Conservation (phyloP, 129 eudicot genomes). For the Heracleum sosnowskyi region DNA sequence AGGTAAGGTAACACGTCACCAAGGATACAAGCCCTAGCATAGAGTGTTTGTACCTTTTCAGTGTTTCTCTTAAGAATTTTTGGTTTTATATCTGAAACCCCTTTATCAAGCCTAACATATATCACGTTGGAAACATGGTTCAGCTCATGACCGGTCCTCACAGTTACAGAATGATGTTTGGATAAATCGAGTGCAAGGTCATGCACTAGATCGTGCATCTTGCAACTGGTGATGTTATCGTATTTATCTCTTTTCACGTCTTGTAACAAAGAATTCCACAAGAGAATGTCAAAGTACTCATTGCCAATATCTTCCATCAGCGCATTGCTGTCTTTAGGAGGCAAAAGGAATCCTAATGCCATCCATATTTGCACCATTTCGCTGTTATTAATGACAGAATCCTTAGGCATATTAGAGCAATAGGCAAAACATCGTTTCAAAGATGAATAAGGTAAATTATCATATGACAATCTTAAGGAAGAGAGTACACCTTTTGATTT, state of each 20-base stretch:
- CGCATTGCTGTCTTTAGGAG: not conserved
- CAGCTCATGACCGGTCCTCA: not conserved
- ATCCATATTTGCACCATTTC: not conserved
- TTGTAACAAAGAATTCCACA: not conserved
- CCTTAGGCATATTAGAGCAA: not conserved
- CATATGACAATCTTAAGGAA: not conserved
- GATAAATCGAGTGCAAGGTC: too few relatives aligned
- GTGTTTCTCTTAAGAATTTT: not conserved
- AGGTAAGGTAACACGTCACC: not conserved
- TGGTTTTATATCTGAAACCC: not conserved
- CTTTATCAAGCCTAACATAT: not conserved
- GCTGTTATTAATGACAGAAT: not conserved
- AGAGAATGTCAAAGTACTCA: not conserved
- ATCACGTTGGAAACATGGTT: not conserved
- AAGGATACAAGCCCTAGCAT: not conserved
- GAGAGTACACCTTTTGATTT: not conserved
- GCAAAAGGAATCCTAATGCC: not conserved
- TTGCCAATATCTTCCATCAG: not conserved
- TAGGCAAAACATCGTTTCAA: not conserved
- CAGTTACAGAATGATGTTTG: not conserved
- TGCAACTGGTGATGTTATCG: not conserved
- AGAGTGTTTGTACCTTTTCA: constrained; percentile 9
- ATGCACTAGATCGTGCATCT: not conserved
- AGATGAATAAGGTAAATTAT: not conserved
- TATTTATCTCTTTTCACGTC: not conserved